Evolutionary conservation across 1,284 basidiomycete genomes (phyloP).

Genomic region (Apiotrichum siamense): DNA sequence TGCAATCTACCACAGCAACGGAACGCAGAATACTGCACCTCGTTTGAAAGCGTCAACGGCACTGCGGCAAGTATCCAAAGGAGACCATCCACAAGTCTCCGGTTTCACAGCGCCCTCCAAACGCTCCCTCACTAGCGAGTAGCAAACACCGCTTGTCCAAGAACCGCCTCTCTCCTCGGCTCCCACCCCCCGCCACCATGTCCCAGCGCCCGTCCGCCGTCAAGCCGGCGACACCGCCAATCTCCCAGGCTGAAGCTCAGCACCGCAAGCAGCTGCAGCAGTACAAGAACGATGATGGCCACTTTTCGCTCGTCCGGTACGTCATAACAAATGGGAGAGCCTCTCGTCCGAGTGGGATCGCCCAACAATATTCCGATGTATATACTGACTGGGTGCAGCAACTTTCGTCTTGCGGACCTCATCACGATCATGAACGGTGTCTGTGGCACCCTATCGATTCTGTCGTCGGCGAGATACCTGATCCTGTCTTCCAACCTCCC

Average conservation of each 20-base stretch:
- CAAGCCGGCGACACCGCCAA: neutral
- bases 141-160: no score
- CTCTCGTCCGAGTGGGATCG: no score
- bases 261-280: slow-evolving; percentile 63
- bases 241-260: slow-evolving; percentile 23
- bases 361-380: no score
- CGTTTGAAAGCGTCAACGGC: no score
- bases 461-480: slow-evolving; percentile 88
- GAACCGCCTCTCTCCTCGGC: neutral
- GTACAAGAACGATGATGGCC: slow-evolving; percentile 80
- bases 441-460: slow-evolving; percentile 84
- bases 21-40: no score
- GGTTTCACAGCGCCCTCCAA: no score
- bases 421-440: slow-evolving; percentile 99
- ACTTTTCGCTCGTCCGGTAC: slow-evolving; percentile 91
- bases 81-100: no score
- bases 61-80: no score
- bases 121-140: no score
- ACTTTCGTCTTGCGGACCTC: slow-evolving; percentile 94
- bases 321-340: slow-evolving; percentile 15
- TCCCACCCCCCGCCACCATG: slow-evolving; percentile 6
- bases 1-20: no score
- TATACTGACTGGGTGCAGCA: slow-evolving; percentile 54
- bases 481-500: slow-evolving; percentile 67
- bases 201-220: neutral